Evolutionary conservation across 2,329 filamentous ascomycete species (phyloP).

Genomic region (Colletotrichum lindemuthianum): DNA sequence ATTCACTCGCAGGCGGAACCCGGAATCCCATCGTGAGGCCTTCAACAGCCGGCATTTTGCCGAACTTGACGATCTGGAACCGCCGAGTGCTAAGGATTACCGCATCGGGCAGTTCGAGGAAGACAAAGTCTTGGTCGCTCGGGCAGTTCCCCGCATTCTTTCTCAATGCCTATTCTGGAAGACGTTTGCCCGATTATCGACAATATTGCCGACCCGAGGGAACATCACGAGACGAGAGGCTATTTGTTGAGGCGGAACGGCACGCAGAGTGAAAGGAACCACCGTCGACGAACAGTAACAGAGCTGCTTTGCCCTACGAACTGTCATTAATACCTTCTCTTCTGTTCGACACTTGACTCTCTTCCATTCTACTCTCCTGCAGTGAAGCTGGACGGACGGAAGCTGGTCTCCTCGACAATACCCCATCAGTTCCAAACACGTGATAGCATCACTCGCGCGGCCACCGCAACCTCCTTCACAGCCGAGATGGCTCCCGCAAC

Average conservation of each 20-base stretch:
- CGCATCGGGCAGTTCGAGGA: background rate
- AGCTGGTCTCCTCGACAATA: no score
- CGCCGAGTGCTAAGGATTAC: constrained; percentile 1
- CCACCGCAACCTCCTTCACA: background rate
- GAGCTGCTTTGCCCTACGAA: background rate
- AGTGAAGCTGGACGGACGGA: background rate
- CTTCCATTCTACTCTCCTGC: background rate
- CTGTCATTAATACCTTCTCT: constrained; percentile 8
- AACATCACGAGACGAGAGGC: constrained; percentile 10
- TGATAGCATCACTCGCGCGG: no score
- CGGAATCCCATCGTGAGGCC: background rate
- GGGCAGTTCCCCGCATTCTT: constrained; percentile 15
- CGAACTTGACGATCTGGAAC: background rate
- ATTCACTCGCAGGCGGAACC: background rate
- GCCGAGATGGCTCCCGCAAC: constrained; percentile 15
- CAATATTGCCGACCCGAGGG: background rate
- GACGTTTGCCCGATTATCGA: constrained; percentile 7
- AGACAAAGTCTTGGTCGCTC: constrained; percentile 20
- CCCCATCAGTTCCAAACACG: no score
- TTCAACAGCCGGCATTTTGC: constrained; percentile 4
- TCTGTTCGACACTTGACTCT: background rate
- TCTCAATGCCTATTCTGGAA: background rate
- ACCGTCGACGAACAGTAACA: constrained; percentile 6
- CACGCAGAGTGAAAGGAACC: background rate
- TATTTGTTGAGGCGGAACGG: constrained; percentile 14